Conservation (phyloP, 2,329 filamentous ascomycete species). For the Colletotrichum sublineola region DNA sequence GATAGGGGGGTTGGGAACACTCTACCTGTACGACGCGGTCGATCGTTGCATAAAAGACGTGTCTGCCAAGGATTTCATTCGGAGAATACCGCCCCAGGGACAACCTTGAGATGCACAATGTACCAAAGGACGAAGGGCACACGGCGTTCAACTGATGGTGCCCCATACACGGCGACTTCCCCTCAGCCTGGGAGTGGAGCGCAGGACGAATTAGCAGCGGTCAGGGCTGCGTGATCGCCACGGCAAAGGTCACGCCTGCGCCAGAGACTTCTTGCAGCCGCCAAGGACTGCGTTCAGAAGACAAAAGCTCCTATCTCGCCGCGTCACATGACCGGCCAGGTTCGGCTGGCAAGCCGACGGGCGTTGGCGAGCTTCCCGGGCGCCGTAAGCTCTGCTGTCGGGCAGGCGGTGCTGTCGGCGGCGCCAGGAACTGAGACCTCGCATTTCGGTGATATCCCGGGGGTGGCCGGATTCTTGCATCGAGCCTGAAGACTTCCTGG, state of each 20-base stretch:
- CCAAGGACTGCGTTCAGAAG: background rate
- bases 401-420: background rate
- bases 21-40: background rate
- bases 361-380: conserved; percentile 16
- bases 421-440: conserved; percentile 24
- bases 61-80: background rate
- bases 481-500: too few species aligned
- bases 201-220: background rate
- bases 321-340: conserved; percentile 27
- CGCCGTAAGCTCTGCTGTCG: background rate
- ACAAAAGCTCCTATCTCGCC: conserved; percentile 12
- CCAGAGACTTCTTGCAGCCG: background rate
- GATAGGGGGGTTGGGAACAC: conserved; percentile 12
- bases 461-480: conserved; percentile 24
- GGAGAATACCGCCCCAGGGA: background rate
- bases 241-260: conserved; percentile 15
- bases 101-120: background rate
- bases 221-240: conserved; percentile 6
- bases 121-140: background rate
- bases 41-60: background rate
- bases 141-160: conserved; percentile 29
- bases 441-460: conserved; percentile 40
- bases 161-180: conserved; percentile 16
- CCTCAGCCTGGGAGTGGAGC: conserved; percentile 25
- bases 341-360: conserved; percentile 22